These are phyloP conservation scores for Acanthamoeba lenticulata DNA, from an alignment of 208 protist genomes.

Conservation along the genomic window DNA sequence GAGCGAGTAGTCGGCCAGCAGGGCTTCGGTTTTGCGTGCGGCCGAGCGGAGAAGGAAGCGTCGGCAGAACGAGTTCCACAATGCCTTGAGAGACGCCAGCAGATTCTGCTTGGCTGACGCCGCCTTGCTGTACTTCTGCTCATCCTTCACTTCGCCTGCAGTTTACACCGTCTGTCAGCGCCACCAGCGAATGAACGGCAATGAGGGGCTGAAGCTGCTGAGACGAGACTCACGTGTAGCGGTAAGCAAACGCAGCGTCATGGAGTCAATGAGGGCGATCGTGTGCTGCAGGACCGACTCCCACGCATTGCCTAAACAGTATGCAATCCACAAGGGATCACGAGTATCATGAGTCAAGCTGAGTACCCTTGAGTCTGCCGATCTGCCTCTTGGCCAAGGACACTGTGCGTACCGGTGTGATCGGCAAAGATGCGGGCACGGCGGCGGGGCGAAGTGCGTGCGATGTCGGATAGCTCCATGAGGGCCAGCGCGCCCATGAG, in stretches of 20 bases:
- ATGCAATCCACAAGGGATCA: neutral
- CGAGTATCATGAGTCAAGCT: no score
- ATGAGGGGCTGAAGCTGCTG: neutral
- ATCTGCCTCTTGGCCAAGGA: no score
- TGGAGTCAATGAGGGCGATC: neutral
- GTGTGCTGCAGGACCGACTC: constrained; percentile 18
- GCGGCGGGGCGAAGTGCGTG: neutral
- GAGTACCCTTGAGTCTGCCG: neutral
- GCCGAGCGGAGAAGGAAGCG: neutral
- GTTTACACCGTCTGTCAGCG: neutral
- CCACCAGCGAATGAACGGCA: neutral
- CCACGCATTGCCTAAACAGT: neutral
- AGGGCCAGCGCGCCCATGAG: constrained; percentile 13
- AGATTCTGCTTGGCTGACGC: neutral
- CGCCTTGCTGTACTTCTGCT: constrained; percentile 30
- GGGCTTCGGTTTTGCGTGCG: neutral
- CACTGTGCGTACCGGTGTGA: constrained; percentile 18
- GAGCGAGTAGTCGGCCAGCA: constrained; percentile 15
- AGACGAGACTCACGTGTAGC: neutral
- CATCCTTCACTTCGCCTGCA: constrained; percentile 13
- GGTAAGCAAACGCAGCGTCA: neutral
- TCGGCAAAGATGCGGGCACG: constrained; percentile 38
- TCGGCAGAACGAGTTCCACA: neutral
- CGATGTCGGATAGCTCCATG: neutral
- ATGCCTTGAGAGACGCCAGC: neutral